Conservation (phyloP, 163 green algal species). For the Scenedesmus sp. region DNA sequence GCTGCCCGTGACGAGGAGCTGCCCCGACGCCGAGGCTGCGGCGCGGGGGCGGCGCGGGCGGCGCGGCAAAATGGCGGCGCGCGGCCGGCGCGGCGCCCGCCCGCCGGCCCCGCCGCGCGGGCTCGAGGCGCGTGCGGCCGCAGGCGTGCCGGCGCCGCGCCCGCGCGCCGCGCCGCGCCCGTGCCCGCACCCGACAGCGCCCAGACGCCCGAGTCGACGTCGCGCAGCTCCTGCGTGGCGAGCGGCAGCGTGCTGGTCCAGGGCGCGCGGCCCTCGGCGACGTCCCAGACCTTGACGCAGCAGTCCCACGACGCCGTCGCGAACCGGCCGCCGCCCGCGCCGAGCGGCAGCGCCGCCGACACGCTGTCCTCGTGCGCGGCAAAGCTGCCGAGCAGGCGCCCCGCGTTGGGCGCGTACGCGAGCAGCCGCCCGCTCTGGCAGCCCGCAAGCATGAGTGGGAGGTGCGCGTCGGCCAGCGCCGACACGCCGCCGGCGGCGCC, state of each 20-base stretch:
- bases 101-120: too few relatives aligned
- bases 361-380: conserved; percentile 74
- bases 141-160: too few relatives aligned
- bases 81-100: too few relatives aligned
- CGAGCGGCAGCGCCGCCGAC: conserved; percentile 58
- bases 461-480: conserved; percentile 3
- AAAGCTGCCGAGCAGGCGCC: conserved; percentile 67
- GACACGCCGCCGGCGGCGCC: not conserved
- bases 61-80: too few relatives aligned
- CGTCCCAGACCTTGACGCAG: conserved; percentile 67
- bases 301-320: conserved; percentile 79
- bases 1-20: conserved; percentile 66
- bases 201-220: conserved; percentile 73
- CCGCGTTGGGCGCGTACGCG: conserved; percentile 66
- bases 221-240: conserved; percentile 54
- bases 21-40: conserved; percentile 7
- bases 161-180: too few relatives aligned
- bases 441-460: conserved; percentile 65
- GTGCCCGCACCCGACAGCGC: too few relatives aligned
- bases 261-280: conserved; percentile 71
- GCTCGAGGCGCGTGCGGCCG: too few relatives aligned
- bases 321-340: conserved; percentile 33
- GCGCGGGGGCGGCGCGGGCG: too few relatives aligned
- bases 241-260: conserved; percentile 59
- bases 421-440: conserved; percentile 71